Base-by-base conservation (phyloP, 225 moss, liverwort and hornwort genomes). In the Pseudisothecium myosuroides region DNA sequence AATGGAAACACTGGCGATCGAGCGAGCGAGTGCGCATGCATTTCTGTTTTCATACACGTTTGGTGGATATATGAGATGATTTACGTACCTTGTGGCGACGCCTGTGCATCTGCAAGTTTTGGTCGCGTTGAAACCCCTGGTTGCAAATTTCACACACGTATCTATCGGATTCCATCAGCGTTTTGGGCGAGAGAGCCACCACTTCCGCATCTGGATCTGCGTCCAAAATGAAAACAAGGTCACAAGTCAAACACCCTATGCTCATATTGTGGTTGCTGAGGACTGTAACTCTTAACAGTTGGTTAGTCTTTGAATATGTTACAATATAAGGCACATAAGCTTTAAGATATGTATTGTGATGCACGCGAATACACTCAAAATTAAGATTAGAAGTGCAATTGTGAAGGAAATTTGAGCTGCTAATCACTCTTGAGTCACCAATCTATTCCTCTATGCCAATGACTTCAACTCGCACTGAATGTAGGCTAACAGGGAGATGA, bases 41-140 rank as follows among this genome's bases (percentile, higher is more conserved):
- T 82, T 80, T 72, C 22, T 50, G 17, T 52, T 74, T 37, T 63
- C 47, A 16, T 34, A 16, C 21, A 17, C 14, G 20, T 59, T 64
- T 34, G n/a, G 85, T 52, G 75, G 47, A 76, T 43, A 66, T 58
- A 17, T 16, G 26, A 65, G 37, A 17, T 14, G 41, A 32, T 68
- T 73, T 47, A 90, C 62, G 24, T 65, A 83, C 95, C 95, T 96
- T 96, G 89, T 96, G 96, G 47, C 96, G 95, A 68, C 96, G 96
- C 86, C 96, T 91, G 91, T 96, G 96, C 95, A 96, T 95, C 89
- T 96, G 96, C 80, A 96, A 89, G 87, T 96, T 96, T 89, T 96
- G 96, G 61, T 96, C 96, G 27, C 96, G 96, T 80, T 96, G 96
- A 63, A 96, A 96, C 23, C 96, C 96, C 84, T 96, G 95, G 83